A percentile compares a stretch with the other conserved stretches of the same genome.
These are phyloP conservation scores for Antitrichia curtipendula DNA, from an alignment of 225 moss, liverwort and hornwort genomes.

Conservation along the genomic window DNA sequence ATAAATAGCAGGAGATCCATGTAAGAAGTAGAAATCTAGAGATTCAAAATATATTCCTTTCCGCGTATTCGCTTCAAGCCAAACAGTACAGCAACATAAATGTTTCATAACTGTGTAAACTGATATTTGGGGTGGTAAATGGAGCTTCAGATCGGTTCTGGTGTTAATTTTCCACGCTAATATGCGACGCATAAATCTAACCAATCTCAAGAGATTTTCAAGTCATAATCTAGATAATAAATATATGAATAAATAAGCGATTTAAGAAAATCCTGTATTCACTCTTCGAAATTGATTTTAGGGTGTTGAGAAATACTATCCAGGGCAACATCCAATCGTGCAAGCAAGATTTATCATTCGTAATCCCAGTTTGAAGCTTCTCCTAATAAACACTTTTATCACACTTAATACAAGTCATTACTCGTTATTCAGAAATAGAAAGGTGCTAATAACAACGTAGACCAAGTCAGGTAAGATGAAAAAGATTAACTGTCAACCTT, in stretches of 20 bases:
- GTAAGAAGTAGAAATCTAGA: background rate
- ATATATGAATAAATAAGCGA: background rate
- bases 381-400: background rate
- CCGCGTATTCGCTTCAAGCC: background rate
- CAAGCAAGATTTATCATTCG: background rate
- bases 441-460: background rate
- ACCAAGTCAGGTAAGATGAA: background rate
- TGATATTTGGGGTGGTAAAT: background rate
- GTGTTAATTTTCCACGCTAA: background rate
- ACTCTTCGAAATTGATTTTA: background rate
- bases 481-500: constrained; percentile 29
- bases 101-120: background rate
- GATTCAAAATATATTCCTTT: background rate
- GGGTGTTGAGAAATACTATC: background rate
- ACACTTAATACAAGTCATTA: background rate
- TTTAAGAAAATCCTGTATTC: background rate
- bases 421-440: background rate
- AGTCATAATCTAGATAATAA: background rate
- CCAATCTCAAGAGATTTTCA: background rate
- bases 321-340: background rate
- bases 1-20: background rate
- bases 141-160: background rate
- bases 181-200: background rate
- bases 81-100: background rate
- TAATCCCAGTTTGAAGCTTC: background rate